A percentile compares a stretch with the other conserved stretches of the same genome.
Evolutionary conservation across 441 rosid species (phyloP).

Genomic region (Lepidium campestre): DNA sequence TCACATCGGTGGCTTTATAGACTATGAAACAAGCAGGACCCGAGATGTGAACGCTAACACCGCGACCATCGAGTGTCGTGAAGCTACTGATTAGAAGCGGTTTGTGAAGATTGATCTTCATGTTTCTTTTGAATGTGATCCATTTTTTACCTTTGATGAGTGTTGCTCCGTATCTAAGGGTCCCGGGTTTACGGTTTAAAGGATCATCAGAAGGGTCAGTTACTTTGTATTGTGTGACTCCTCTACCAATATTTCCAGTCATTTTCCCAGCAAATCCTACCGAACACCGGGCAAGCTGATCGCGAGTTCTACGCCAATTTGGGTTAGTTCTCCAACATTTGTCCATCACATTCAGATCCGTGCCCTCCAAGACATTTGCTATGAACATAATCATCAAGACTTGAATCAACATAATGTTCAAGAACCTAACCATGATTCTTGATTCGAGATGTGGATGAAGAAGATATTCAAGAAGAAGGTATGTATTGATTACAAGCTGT

Average conservation of each 20-base stretch:
- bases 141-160: constrained; percentile 51
- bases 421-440: constrained; percentile 27
- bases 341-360: constrained; percentile 59
- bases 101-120: constrained; percentile 45
- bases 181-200: constrained; percentile 53
- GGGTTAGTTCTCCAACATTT: constrained; percentile 57
- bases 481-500: constrained; percentile 1
- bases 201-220: constrained; percentile 65
- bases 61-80: constrained; percentile 69
- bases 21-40: constrained; percentile 58
- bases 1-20: constrained; percentile 52
- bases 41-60: constrained; percentile 45
- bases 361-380: constrained; percentile 5
- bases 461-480: not conserved
- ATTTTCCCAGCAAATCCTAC: constrained; percentile 66
- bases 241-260: constrained; percentile 51
- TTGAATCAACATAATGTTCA: constrained; percentile 23
- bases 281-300: constrained; percentile 51
- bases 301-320: constrained; percentile 44
- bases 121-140: constrained; percentile 62
- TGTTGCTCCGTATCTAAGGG: constrained; percentile 63
- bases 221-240: constrained; percentile 38
- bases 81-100: constrained; percentile 61
- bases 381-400: constrained; percentile 17
- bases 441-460: constrained; percentile 11